Conservation (phyloP, 164 flowering plant genomes). For the Sedum album region DNA sequence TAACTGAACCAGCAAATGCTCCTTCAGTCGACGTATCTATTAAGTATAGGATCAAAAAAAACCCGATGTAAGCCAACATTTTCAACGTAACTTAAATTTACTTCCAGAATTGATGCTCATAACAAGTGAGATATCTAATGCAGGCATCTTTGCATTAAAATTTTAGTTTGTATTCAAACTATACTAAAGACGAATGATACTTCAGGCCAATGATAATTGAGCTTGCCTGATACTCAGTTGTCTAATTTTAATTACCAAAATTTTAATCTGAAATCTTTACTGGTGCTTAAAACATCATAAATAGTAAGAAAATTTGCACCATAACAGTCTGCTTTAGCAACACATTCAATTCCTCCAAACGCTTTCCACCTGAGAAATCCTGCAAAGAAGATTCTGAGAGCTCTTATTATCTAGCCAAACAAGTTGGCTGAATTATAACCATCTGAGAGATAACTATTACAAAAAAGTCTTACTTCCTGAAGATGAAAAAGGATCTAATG, state of each 20-base stretch:
- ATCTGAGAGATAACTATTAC: not conserved
- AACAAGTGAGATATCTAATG: not conserved
- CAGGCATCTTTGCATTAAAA: not conserved
- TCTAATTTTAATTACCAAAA: no score
- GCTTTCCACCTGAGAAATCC: conserved; percentile 83
- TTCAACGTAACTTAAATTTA: not conserved
- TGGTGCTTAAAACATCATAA: no score
- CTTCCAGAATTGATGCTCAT: no score
- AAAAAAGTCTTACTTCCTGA: not conserved
- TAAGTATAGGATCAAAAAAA: not conserved
- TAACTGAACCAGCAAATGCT: conserved; percentile 64
- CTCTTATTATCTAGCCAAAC: not conserved
- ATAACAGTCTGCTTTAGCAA: conserved; percentile 25
- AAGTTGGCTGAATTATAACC: not conserved
- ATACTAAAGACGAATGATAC: not conserved
- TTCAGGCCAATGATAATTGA: not conserved
- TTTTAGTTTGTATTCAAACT: no score
- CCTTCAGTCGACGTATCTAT: conserved; percentile 42
- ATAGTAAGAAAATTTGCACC: not conserved
- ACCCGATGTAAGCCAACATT: not conserved
- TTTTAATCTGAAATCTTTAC: no score
- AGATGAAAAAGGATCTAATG: not conserved
- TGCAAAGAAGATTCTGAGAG: conserved; percentile 24
- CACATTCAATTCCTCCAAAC: conserved; percentile 82
- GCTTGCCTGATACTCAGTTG: not conserved